Percentiles rank a stretch among this genome's conserved stretches.
Conservation (phyloP, 495 filamentous ascomycete species). For the Annulohypoxylon stygium region DNA sequence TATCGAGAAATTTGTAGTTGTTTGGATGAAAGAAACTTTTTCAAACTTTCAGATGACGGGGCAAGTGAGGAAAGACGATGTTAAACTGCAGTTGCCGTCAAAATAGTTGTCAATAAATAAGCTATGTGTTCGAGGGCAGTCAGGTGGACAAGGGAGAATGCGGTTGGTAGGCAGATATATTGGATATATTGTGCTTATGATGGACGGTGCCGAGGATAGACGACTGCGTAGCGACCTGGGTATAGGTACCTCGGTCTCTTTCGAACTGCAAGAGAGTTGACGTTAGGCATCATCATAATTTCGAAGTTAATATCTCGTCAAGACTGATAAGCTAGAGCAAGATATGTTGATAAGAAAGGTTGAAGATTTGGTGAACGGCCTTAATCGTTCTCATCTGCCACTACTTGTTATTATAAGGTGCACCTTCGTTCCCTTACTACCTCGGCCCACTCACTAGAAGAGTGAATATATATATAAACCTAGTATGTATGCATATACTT, state of each 20-base stretch:
- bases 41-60: no score
- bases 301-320: conserved; percentile 17
- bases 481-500: no score
- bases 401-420: neutral
- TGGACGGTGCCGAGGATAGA: neutral
- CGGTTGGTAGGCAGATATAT: no score
- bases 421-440: neutral
- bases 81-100: no score
- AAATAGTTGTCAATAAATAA: no score
- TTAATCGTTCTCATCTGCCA: neutral
- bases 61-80: no score
- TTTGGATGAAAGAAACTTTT: neutral
- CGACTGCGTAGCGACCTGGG: conserved; percentile 10
- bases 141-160: neutral
- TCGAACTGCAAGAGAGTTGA: neutral
- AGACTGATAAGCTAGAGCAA: conserved; percentile 16
- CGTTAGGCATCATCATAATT: conserved; percentile 10
- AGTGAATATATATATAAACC: neutral
- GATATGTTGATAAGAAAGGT: neutral
- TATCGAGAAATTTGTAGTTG: neutral
- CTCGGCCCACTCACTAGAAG: neutral
- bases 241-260: neutral
- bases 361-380: neutral
- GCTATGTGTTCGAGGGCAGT: no score
- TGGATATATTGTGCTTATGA: no score